Evolutionary conservation across 768 basidiomycete species (phyloP).

Genomic region (Coprinellus micaceus): DNA sequence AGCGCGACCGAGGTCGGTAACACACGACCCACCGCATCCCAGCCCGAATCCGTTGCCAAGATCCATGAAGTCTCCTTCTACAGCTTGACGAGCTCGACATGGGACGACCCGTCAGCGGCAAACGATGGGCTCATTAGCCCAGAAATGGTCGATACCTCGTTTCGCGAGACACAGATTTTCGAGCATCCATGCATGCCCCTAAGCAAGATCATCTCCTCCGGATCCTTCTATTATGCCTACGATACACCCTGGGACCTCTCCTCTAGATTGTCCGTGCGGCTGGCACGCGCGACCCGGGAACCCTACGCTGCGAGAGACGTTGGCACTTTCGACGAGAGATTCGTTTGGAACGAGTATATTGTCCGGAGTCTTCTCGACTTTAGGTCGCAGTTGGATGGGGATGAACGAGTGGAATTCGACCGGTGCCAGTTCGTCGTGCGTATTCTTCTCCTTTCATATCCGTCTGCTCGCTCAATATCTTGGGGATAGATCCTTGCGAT

Average conservation of each 20-base stretch:
- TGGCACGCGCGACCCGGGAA: slow-evolving; percentile 41
- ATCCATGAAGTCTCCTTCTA: slow-evolving; percentile 91
- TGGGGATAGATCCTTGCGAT: slow-evolving; percentile 72
- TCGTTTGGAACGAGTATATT: slow-evolving; percentile 95
- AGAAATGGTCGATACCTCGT: slow-evolving; percentile 50
- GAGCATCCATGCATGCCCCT: slow-evolving; percentile 91
- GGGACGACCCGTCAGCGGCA: slow-evolving; percentile 68
- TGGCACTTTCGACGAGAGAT: slow-evolving; percentile 73
- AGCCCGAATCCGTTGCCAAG: slow-evolving; percentile 68
- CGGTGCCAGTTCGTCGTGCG: slow-evolving; percentile 79
- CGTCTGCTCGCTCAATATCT: slow-evolving; percentile 10
- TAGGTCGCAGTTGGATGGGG: slow-evolving; percentile 67
- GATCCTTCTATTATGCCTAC: slow-evolving; percentile 89
- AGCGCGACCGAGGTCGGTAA: slow-evolving; percentile 74
- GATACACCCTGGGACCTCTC: slow-evolving; percentile 88
- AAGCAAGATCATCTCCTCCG: slow-evolving; percentile 86
- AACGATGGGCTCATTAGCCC: slow-evolving; percentile 53
- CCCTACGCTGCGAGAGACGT: slow-evolving; percentile 37
- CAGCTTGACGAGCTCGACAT: slow-evolving; percentile 76
- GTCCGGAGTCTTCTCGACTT: slow-evolving; percentile 86
- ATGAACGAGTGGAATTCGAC: slow-evolving; percentile 75
- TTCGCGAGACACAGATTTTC: slow-evolving; percentile 54
- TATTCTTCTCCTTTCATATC: slow-evolving; percentile 16
- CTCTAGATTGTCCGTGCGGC: slow-evolving; percentile 68
- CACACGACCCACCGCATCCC: slow-evolving; percentile 53